Evolutionary conservation across 495 filamentous ascomycete species (phyloP).

Genomic region (Tuber microsphaerosporum): DNA sequence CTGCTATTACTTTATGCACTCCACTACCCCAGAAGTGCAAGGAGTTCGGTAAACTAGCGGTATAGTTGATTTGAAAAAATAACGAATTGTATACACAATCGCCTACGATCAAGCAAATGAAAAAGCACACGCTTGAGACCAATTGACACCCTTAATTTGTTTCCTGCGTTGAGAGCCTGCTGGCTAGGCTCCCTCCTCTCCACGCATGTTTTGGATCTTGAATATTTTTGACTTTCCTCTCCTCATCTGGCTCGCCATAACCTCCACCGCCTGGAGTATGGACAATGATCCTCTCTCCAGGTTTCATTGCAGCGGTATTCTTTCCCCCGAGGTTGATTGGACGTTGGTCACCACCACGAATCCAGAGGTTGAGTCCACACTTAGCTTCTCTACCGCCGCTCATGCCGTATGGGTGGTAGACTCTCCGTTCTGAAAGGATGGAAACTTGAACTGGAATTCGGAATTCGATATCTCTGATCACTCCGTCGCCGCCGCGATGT

Average conservation of each 20-base stretch:
- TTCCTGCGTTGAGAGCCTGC: constrained; percentile 48
- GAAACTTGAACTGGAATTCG: constrained; percentile 78
- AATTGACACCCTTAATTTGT: constrained; percentile 29
- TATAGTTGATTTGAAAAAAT: not conserved
- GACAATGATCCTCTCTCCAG: constrained; percentile 78
- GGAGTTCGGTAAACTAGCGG: not conserved
- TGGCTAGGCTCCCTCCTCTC: constrained; percentile 55
- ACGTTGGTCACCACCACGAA: constrained; percentile 57
- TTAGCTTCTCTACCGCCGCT: constrained; percentile 75
- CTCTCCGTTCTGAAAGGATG: constrained; percentile 79
- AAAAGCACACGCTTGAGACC: not conserved
- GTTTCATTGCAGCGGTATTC: constrained; percentile 80
- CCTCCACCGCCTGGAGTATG: constrained; percentile 66
- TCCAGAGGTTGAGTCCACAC: constrained; percentile 81
- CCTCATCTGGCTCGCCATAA: constrained; percentile 58
- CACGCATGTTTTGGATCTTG: constrained; percentile 54
- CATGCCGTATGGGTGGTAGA: constrained; percentile 82
- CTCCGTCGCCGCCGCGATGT: constrained; percentile 80
- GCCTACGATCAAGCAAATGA: not conserved
- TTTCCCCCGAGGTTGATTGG: constrained; percentile 76
- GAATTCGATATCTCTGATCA: constrained; percentile 92
- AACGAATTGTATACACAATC: not conserved
- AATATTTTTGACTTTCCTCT: constrained; percentile 41
- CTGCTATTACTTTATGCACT: not conserved
- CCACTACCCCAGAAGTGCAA: not conserved